phyloP scores from a whole-genome alignment of 805 yeast genomes.

The Yarrowia sp. region DNA sequence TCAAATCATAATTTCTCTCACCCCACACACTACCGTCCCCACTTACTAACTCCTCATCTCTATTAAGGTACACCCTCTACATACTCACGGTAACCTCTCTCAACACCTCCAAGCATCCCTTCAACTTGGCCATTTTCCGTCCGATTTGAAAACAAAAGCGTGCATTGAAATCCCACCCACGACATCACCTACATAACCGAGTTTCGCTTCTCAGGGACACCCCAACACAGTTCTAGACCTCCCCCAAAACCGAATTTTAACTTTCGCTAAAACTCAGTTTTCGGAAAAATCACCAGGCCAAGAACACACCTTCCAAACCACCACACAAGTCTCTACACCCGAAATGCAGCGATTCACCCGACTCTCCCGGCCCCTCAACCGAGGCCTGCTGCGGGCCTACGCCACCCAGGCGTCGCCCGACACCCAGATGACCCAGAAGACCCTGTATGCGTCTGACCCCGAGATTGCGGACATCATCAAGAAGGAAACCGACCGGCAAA shows the following conservation, averaged over 20 bases:
- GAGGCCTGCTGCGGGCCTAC: neutral
- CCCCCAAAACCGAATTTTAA: neutral
- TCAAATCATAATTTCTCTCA: too few relatives aligned
- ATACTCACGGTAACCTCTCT: too few relatives aligned
- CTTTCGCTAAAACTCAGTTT: neutral
- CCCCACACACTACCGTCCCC: too few relatives aligned
- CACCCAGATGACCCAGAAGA: conserved; percentile 10
- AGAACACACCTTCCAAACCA: neutral
- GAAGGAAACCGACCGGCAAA: conserved; percentile 80
- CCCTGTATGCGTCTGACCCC: conserved; percentile 1
- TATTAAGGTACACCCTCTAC: too few relatives aligned
- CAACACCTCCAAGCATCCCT: too few relatives aligned
- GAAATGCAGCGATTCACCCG: neutral
- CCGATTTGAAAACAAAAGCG: neutral
- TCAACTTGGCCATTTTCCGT: too few relatives aligned
- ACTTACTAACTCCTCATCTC: too few relatives aligned
- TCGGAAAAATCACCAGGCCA: neutral
- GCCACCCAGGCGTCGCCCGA: neutral
- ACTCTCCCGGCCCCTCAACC: neutral
- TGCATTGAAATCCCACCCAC: neutral
- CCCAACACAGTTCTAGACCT: too few relatives aligned
- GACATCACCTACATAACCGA: neutral
- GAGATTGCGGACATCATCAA: conserved; percentile 77
- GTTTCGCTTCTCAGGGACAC: too few relatives aligned
- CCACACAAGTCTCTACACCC: neutral